Base-by-base conservation (phyloP, 306 rosid genomes). In the Pyrus bretschneideri region DNA sequence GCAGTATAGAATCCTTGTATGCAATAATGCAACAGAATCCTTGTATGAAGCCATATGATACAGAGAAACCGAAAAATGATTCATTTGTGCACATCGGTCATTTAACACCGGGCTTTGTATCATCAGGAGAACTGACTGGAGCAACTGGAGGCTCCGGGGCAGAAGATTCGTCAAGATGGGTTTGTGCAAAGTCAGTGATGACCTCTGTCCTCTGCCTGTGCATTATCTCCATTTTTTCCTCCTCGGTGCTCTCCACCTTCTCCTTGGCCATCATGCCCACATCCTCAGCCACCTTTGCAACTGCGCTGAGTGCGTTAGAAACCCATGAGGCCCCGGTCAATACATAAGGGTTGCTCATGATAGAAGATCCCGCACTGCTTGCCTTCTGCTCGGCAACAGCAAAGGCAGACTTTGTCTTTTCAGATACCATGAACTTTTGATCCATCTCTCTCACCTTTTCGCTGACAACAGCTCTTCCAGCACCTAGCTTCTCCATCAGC, bases 351-450 rank as follows among this genome's bases (percentile, higher is more conserved):
- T 92, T 88, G 85, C 63, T 88, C 93, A 88, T 85, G 49, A 92
- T 70, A 62, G 86, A 93, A 9, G 91, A 71, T 64, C 97, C 91
- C 17, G 98, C 98, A 62, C 75, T 83, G 60, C 86, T 82, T 9
- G 96, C 98, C 88, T 87, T 93, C 85, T 88, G 92, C 83, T 87
- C 96, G 30, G 93, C 96, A 72, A 77, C 88, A 29, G 84, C 84
- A 11, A 84, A 51, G 49, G 90, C 96, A 21, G 89, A 83, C 74
- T 82, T 89, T 0, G 97, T 86, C 84, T 83, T 91, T 44, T 84
- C 97, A 0, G 88, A 84, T 58, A 93, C 91, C 45, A 82, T 86
- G 79, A 80, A 85, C 42, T 78, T 55, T 78, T 79, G 88, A 72
- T 92, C 88, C 90, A 92, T 84, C 81, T 85, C 92, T 65, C 81